Base-by-base conservation (phyloP, 2,329 filamentous ascomycete genomes). In the Epichloe aotearoae region DNA sequence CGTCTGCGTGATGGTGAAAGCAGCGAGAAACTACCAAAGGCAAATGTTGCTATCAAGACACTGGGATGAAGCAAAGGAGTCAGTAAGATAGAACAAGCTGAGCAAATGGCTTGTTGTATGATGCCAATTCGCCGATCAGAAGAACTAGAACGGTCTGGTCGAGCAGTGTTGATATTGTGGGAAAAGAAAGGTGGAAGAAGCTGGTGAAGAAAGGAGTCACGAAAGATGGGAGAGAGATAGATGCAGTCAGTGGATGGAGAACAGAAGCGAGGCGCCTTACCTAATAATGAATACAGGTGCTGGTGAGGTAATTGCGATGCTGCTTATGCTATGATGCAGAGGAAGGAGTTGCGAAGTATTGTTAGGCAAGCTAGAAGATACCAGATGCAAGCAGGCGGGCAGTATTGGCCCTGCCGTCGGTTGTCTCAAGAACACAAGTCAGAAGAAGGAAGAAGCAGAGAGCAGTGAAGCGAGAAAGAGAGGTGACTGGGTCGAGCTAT, bases 61-160 rank as follows among this genome's bases (percentile, higher is more conserved):
- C 64, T 69, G 69, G 68, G 63, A 71, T 72, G 70, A 75, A 79
- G 74, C 71, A 73, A 79, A 71, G 77, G 71, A 69, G 69, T 73
- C 73, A 74, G 71, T 73, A 74, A 74, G 71, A 77, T 76, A 72
- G 73, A 73, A 71, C 72, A 67, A 76, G 73, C 72, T 78, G 66
- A 76, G 73, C 76, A 78, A 79, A 73, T 73, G 71, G 65, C 66
- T 58, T 63, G 59, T 59, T 57, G 57, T 61, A 62, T 63, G 61
- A 63, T 61, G 62, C 62, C 53, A 54, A 58, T 54, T 49, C 54
- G 58, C 53, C 58, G 50, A 49, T 50, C 49, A 54, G 52, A 54
- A 57, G 54, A 54, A 43, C 53, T 55, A 58, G 70, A 72, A 70
- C 70, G 69, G 69, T 61, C 66, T 66, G 62, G 63, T 50, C 42